Conservation (phyloP, 2,329 filamentous ascomycete genomes). For the Aureobasidium sp. region DNA sequence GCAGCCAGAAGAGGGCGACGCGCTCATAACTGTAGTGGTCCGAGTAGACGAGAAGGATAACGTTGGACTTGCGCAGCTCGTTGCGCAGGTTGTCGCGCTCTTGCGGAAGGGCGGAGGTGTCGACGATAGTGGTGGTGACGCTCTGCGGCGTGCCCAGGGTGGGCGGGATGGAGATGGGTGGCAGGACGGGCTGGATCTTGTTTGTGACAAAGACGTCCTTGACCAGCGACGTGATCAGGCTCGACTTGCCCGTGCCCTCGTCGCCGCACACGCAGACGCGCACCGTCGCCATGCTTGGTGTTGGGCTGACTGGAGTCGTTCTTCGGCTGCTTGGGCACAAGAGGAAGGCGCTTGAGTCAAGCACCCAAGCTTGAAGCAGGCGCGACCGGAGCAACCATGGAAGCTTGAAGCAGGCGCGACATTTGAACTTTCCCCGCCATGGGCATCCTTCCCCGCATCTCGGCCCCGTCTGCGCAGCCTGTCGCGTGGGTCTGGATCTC, state of each 20-base stretch:
- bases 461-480: neutral
- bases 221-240: slow-evolving; percentile 71
- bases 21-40: slow-evolving; percentile 99
- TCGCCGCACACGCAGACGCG: slow-evolving; percentile 95
- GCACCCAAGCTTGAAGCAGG: no score
- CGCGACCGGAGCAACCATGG: no score
- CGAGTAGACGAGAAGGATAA: slow-evolving; percentile 92
- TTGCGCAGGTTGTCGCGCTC: slow-evolving; percentile 83
- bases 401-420: neutral
- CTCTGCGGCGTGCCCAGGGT: slow-evolving; percentile 90
- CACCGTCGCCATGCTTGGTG: slow-evolving; percentile 42
- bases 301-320: no score
- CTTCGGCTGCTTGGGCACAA: no score
- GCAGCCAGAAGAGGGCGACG: slow-evolving; percentile 96
- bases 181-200: slow-evolving; percentile 90
- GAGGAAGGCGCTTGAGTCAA: no score
- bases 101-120: slow-evolving; percentile 90
- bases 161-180: slow-evolving; percentile 89
- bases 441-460: neutral
- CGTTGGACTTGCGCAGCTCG: slow-evolving; percentile 93
- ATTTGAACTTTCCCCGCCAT: neutral
- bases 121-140: slow-evolving; percentile 94
- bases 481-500: neutral
- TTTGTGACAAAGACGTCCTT: slow-evolving; percentile 94
- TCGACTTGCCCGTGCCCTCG: slow-evolving; percentile 89